These are phyloP conservation scores for Salix exigua DNA, from an alignment of 345 rosid genomes.

Conservation along the genomic window DNA sequence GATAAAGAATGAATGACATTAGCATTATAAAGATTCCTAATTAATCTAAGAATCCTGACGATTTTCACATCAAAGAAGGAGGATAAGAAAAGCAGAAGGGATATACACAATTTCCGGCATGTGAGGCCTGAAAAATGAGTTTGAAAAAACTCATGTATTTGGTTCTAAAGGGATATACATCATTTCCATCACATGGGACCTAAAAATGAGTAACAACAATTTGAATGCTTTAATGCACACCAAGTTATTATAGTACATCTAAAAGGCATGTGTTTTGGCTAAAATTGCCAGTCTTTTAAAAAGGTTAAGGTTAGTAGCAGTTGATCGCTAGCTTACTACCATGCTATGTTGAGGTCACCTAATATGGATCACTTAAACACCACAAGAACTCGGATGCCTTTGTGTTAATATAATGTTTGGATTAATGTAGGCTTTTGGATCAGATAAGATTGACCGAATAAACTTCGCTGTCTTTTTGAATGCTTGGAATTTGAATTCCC, in stretches of 20 bases:
- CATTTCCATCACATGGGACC: too few relatives aligned
- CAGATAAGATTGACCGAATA: conserved; percentile 67
- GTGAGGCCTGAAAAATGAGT: too few relatives aligned
- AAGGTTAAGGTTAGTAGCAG: neutral
- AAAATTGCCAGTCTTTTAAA: neutral
- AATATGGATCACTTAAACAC: neutral
- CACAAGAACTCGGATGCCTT: neutral
- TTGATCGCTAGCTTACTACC: neutral
- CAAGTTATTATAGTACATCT: neutral
- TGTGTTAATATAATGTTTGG: neutral
- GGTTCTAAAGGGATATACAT: too few relatives aligned
- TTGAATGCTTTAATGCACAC: neutral
- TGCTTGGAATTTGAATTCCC: conserved; percentile 71
- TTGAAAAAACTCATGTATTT: too few relatives aligned
- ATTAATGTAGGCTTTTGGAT: conserved; percentile 60
- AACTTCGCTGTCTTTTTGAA: conserved; percentile 76
- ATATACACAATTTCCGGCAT: too few relatives aligned
- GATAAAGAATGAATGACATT: too few relatives aligned
- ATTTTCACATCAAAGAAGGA: too few relatives aligned
- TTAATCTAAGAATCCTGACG: too few relatives aligned
- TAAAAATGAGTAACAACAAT: too few relatives aligned
- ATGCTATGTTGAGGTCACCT: neutral
- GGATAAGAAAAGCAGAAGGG: too few relatives aligned
- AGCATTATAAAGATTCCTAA: too few relatives aligned
- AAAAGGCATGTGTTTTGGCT: neutral